These are phyloP conservation scores for Neonothopanus nambi DNA, from an alignment of 1,284 basidiomycete species.

Conservation along the genomic window DNA sequence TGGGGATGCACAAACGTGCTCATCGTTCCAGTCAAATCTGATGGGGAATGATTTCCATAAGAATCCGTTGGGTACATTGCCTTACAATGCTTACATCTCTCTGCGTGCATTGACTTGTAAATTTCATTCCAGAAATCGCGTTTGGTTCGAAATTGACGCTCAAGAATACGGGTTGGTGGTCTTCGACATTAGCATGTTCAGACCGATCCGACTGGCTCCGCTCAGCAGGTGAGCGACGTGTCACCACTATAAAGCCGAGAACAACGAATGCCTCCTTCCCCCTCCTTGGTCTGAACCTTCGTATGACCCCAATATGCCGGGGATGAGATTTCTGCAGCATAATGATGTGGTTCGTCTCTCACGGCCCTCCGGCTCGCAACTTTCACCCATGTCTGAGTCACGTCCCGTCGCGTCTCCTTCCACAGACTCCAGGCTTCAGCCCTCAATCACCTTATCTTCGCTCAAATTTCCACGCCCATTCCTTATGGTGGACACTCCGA, in stretches of 20 bases:
- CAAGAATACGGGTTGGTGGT: constrained; percentile 98
- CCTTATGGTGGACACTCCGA: too few species aligned
- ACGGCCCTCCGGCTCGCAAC: constrained; percentile 83
- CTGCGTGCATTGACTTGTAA: not conserved
- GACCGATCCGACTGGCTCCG: constrained; percentile 89
- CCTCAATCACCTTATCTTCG: too few species aligned
- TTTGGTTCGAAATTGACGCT: constrained; percentile 90
- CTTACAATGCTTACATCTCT: constrained; percentile 27
- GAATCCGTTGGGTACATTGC: constrained; percentile 74
- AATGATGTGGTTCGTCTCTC: constrained; percentile 87
- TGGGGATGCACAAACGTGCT: constrained; percentile 98
- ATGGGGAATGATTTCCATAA: constrained; percentile 90
- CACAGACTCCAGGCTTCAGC: too few species aligned
- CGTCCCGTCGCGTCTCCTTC: too few species aligned
- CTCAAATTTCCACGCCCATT: too few species aligned
- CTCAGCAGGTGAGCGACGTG: constrained; percentile 98
- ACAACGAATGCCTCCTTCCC: constrained; percentile 90
- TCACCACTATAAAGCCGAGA: constrained; percentile 99
- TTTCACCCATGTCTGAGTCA: too few species aligned
- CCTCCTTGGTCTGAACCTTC: constrained; percentile 67
- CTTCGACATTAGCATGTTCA: constrained; percentile 96
- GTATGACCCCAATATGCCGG: constrained; percentile 59
- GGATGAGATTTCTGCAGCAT: constrained; percentile 74
- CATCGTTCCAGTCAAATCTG: constrained; percentile 97
- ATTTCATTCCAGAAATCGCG: constrained; percentile 48